Evolutionary conservation across 2,329 filamentous ascomycete genomes (phyloP).

Genomic region (Dothiorella sarmentorum): DNA sequence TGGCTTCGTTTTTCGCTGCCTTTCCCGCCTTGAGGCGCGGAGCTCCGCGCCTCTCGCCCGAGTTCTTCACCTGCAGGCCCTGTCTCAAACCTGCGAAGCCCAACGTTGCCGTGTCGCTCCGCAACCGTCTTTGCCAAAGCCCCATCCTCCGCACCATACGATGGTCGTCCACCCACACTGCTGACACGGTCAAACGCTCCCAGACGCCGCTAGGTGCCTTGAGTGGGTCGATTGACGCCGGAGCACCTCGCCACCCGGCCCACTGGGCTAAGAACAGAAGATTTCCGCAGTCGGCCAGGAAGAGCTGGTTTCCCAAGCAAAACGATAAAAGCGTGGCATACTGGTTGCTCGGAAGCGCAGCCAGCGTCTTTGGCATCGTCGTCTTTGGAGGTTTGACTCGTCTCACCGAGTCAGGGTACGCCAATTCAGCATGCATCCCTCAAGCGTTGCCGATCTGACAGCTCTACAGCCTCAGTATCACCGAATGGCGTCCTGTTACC

Average conservation of each 20-base stretch:
- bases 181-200: background rate
- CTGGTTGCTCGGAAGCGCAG: conserved; percentile 89
- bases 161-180: conserved; percentile 33
- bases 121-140: background rate
- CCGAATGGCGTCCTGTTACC: conserved; percentile 96
- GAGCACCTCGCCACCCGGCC: too few species aligned
- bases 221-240: conserved; percentile 3
- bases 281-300: background rate
- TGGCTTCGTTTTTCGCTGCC: conserved; percentile 36
- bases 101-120: conserved; percentile 21
- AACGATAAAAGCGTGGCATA: conserved; percentile 78
- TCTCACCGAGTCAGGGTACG: conserved; percentile 92
- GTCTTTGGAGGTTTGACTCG: conserved; percentile 91
- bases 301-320: conserved; percentile 53
- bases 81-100: conserved; percentile 28
- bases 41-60: conserved; percentile 35
- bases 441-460: conserved; percentile 22
- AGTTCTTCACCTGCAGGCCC: conserved; percentile 34
- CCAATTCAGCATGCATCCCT: background rate
- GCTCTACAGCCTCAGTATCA: conserved; percentile 76
- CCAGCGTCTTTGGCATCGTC: conserved; percentile 94
- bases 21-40: conserved; percentile 38
- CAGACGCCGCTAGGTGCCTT: conserved; percentile 13
- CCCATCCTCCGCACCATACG: conserved; percentile 31
- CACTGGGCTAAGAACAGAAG: too few species aligned